These are phyloP conservation scores for Suillus tomentosus DNA, from an alignment of 768 basidiomycete species.

Conservation along the genomic window DNA sequence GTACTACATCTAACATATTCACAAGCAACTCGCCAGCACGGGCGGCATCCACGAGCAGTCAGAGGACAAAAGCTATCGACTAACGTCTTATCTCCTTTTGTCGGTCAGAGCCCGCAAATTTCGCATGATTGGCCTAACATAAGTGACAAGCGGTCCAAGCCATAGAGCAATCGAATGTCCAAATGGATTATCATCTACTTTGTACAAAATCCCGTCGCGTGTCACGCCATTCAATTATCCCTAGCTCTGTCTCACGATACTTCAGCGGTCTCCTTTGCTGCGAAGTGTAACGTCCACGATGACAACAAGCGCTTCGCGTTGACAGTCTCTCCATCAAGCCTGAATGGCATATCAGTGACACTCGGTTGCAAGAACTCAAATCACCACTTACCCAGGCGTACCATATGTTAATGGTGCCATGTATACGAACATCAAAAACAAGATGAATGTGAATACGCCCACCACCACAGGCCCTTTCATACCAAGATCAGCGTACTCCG, in stretches of 20 bases:
- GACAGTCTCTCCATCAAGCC: conserved; percentile 83
- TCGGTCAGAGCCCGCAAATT: background rate
- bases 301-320: conserved; percentile 80
- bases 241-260: conserved; percentile 22
- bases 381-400: conserved; percentile 79
- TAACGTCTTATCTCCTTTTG: background rate
- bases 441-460: conserved; percentile 53
- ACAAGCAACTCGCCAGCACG: background rate
- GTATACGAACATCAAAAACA: conserved; percentile 72
- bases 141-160: background rate
- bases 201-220: background rate
- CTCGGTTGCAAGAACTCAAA: conserved; percentile 13
- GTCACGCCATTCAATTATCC: background rate
- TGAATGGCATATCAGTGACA: conserved; percentile 34
- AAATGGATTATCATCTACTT: conserved; percentile 1
- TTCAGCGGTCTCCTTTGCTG: conserved; percentile 62
- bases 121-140: background rate
- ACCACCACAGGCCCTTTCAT: conserved; percentile 71
- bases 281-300: conserved; percentile 95
- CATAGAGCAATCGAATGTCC: background rate
- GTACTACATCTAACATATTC: background rate
- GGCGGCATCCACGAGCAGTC: background rate
- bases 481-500: conserved; percentile 73
- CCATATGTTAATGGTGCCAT: conserved; percentile 93
- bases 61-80: background rate